Conservation (phyloP, 805 yeast genomes). For the Wickerhamiella galacta region DNA sequence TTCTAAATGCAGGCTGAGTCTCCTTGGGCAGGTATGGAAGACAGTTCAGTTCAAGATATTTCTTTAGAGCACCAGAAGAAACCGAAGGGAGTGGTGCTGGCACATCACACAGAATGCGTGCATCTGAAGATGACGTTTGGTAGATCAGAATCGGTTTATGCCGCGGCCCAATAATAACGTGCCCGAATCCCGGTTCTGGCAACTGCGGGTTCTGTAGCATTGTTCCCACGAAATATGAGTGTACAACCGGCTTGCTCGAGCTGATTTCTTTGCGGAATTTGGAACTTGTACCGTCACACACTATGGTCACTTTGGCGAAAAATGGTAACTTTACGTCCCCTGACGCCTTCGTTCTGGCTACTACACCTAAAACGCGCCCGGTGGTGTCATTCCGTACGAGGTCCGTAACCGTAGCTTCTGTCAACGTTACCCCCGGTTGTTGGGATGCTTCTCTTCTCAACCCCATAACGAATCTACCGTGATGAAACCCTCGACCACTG, state of each 20-base stretch:
- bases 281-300: slow-evolving; percentile 90
- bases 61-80: slow-evolving; percentile 36
- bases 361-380: slow-evolving; percentile 58
- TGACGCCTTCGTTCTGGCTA: slow-evolving; percentile 18
- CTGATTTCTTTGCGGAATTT: slow-evolving; percentile 67
- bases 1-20: slow-evolving; percentile 48
- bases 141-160: slow-evolving; percentile 82
- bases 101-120: slow-evolving; percentile 81
- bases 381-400: slow-evolving; percentile 38
- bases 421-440: slow-evolving; percentile 58
- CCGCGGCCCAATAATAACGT: slow-evolving; percentile 61
- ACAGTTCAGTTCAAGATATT: slow-evolving; percentile 44
- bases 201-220: slow-evolving; percentile 56
- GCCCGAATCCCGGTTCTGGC: slow-evolving; percentile 68
- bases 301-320: slow-evolving; percentile 48
- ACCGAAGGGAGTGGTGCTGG: slow-evolving; percentile 61
- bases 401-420: slow-evolving; percentile 71
- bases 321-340: slow-evolving; percentile 21
- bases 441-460: slow-evolving; percentile 50
- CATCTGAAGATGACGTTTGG: slow-evolving; percentile 67
- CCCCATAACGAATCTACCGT: slow-evolving; percentile 72
- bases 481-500: slow-evolving; percentile 79
- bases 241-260: slow-evolving; percentile 47
- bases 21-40: slow-evolving; percentile 50
- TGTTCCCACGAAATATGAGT: slow-evolving; percentile 78